A percentile compares a stretch with the other conserved stretches of the same genome.
Evolutionary conservation across 371 early-diverging fungal genomes (phyloP).

Genomic region (Apophysomyces sp.): DNA sequence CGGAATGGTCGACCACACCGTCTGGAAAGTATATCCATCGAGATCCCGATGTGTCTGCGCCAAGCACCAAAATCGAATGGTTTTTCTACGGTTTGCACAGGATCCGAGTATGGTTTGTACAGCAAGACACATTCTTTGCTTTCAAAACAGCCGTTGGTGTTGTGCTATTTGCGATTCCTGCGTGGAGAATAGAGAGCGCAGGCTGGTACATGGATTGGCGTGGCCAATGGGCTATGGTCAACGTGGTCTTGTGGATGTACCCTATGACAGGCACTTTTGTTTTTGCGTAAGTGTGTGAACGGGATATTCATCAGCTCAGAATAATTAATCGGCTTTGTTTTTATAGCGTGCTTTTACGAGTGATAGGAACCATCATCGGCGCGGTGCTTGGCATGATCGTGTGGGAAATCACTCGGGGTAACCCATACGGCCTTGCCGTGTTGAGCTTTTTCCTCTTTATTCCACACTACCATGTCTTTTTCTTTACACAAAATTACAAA

Average conservation of each 20-base stretch:
- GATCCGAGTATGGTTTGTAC: slow-evolving; percentile 3
- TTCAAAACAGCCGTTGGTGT: slow-evolving; percentile 10
- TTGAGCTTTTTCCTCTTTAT: slow-evolving; percentile 26
- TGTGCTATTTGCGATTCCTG: slow-evolving; percentile 4
- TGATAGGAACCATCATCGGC: slow-evolving; percentile 27
- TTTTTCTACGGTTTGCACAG: slow-evolving; percentile 4
- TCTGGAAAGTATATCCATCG: background rate
- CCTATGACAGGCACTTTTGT: slow-evolving; percentile 35
- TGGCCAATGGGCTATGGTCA: slow-evolving; percentile 39
- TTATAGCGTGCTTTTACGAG: slow-evolving; percentile 20
- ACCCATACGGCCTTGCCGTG: slow-evolving; percentile 28
- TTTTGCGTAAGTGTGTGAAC: slow-evolving; percentile 25
- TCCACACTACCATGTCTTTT: slow-evolving; percentile 28
- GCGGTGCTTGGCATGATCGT: slow-evolving; percentile 26
- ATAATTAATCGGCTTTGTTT: no score
- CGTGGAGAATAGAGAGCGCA: slow-evolving; percentile 1
- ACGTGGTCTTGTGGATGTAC: slow-evolving; percentile 34
- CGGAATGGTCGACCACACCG: background rate
- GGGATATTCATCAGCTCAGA: no score
- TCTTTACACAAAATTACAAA: slow-evolving; percentile 20
- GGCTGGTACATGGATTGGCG: slow-evolving; percentile 21
- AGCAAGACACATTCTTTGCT: slow-evolving; percentile 2
- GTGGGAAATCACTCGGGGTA: slow-evolving; percentile 38
- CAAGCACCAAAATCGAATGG: slow-evolving; percentile 1
- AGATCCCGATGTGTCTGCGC: slow-evolving; percentile 11